These are phyloP conservation scores for Melampsora americana DNA, from an alignment of 1,284 basidiomycete species.

Conservation along the genomic window DNA sequence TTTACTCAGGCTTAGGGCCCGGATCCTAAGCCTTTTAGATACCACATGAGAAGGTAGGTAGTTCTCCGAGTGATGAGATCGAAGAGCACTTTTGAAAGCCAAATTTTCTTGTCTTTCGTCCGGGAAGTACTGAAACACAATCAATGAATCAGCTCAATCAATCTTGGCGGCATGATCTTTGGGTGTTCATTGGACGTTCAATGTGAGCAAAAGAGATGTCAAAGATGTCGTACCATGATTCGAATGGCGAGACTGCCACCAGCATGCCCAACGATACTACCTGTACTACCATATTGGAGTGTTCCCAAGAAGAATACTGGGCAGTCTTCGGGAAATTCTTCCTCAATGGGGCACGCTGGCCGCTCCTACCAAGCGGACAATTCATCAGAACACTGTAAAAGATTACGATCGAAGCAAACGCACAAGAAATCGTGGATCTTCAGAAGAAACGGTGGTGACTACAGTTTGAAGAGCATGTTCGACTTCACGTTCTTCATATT, in stretches of 20 bases:
- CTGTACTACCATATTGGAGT: slow-evolving; percentile 89
- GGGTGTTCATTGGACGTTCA: not conserved
- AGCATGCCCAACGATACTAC: slow-evolving; percentile 73
- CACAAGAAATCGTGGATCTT: slow-evolving; percentile 85
- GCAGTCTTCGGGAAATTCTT: slow-evolving; percentile 85
- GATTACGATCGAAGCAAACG: slow-evolving; percentile 47
- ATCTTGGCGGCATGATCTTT: too few species aligned
- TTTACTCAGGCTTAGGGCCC: slow-evolving; percentile 73
- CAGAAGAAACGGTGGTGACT: slow-evolving; percentile 71
- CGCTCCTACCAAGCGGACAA: slow-evolving; percentile 55
- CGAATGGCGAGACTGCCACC: slow-evolving; percentile 69
- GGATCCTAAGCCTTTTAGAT: slow-evolving; percentile 67
- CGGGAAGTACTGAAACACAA: slow-evolving; percentile 68
- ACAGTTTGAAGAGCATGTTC: slow-evolving; percentile 82
- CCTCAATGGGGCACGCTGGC: slow-evolving; percentile 72
- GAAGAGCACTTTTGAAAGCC: slow-evolving; percentile 69
- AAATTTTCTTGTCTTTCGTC: slow-evolving; percentile 72
- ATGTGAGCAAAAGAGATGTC: slow-evolving; percentile 8
- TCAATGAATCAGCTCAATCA: too few species aligned
- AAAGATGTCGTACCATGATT: slow-evolving; percentile 65
- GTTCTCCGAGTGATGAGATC: slow-evolving; percentile 60
- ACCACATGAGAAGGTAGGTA: slow-evolving; percentile 75
- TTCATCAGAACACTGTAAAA: not conserved
- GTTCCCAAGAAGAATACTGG: slow-evolving; percentile 94
- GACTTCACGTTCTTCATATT: slow-evolving; percentile 85